Conservation (phyloP, 805 yeast genomes). For the Ogataea siamensis region DNA sequence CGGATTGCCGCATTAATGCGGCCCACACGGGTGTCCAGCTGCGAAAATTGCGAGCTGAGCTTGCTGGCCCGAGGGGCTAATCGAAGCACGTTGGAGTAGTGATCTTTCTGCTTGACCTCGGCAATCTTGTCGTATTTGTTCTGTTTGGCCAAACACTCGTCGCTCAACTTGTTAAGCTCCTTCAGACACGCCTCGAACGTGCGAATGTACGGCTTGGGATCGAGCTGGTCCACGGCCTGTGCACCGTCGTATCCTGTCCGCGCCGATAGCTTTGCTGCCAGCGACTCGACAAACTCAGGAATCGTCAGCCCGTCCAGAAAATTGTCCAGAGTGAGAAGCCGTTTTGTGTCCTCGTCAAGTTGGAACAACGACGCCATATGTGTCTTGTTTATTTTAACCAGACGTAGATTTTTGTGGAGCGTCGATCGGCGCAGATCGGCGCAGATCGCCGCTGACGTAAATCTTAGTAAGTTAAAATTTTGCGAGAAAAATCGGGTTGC, state of each 20-base stretch:
- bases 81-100: slow-evolving; percentile 62
- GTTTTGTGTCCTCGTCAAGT: slow-evolving; percentile 60
- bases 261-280: slow-evolving; percentile 54
- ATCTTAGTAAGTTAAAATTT: not conserved
- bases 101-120: slow-evolving; percentile 58
- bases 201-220: slow-evolving; percentile 92
- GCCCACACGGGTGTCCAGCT: slow-evolving; percentile 51
- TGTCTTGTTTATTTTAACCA: slow-evolving; percentile 6
- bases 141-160: slow-evolving; percentile 52
- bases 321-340: slow-evolving; percentile 55
- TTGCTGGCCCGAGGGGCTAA: slow-evolving; percentile 43
- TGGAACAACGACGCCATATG: slow-evolving; percentile 27
- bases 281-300: slow-evolving; percentile 75
- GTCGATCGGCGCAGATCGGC: slow-evolving; percentile 6
- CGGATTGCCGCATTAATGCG: slow-evolving; percentile 57
- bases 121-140: slow-evolving; percentile 55
- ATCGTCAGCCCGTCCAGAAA: slow-evolving; percentile 70
- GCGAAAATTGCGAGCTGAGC: slow-evolving; percentile 46
- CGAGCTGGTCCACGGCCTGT: slow-evolving; percentile 55
- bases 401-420: not conserved
- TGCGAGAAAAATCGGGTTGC: not conserved
- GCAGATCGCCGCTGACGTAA: not conserved
- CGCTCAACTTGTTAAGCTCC: slow-evolving; percentile 61
- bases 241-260: slow-evolving; percentile 45
- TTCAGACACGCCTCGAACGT: slow-evolving; percentile 84